These are phyloP conservation scores for Aristolochia fimbriata DNA, from an alignment of 164 flowering plant species.

Conservation along the genomic window DNA sequence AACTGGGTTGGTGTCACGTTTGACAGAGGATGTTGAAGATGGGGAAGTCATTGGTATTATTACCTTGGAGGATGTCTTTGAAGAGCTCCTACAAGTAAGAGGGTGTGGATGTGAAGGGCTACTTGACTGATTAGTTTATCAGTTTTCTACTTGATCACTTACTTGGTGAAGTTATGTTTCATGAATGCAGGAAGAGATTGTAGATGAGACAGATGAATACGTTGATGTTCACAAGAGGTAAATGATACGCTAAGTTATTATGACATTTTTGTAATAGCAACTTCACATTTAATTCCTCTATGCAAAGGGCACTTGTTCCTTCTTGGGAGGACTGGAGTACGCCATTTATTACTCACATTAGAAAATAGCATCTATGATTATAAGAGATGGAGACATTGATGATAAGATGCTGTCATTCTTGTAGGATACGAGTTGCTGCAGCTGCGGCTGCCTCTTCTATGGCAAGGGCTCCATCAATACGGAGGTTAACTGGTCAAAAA, in stretches of 20 bases:
- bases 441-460: constrained; percentile 62
- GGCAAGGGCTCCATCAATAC: constrained; percentile 49
- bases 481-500: constrained; percentile 39
- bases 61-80: constrained; percentile 97
- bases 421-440: constrained; percentile 65
- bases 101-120: not conserved
- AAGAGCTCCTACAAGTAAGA: constrained; percentile 90
- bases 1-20: constrained; percentile 21
- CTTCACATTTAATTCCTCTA: too few species aligned
- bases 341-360: too few species aligned
- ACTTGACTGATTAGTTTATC: not conserved
- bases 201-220: constrained; percentile 65
- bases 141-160: not conserved
- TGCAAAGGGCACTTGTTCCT: too few species aligned
- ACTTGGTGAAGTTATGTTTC: not conserved
- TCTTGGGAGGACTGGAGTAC: too few species aligned
- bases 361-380: too few species aligned
- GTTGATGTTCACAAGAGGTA: constrained; percentile 67
- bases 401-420: not conserved
- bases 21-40: constrained; percentile 66
- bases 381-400: too few species aligned
- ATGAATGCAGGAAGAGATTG: constrained; percentile 57
- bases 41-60: constrained; percentile 94
- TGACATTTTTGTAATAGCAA: too few species aligned
- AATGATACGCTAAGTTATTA: not conserved